Evolutionary conservation across 2,329 filamentous ascomycete genomes (phyloP), one percentile per base, ranked within the genome.

Genomic region (Elsinoe ampelina): DNA sequence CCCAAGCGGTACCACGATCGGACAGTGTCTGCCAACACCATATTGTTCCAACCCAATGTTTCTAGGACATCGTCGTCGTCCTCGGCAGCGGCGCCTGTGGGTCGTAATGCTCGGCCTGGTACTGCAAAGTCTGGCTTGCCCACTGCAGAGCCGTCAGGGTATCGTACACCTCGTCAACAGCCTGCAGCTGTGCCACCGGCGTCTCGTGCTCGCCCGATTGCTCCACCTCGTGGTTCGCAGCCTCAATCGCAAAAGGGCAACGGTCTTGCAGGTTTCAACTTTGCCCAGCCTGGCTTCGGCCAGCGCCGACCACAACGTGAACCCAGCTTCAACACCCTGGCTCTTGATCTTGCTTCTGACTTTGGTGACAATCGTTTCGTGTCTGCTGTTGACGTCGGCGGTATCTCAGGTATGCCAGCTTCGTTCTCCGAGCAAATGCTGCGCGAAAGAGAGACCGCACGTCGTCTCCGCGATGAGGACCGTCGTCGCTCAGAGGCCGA

Each of bases 11-110:
- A 32, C 3, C 90, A 95, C 64, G 79, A 73, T 57, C 85, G 90
- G 36, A 90, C 89, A 11, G 69, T 86, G 3, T 95, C 91, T 0
- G 86, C 83, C 17, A 89, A 85, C 63, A 95, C 91, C 0, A 90
- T 95, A 55, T 75, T 95, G 1, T 95, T 87, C 71, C 90, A 87
- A 34, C 90, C 90, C 0, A 74, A 82, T 32, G 73, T 62, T 4
- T 51, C 55, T 5, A 63, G 63, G 70, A 65, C 73, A 38, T 55
- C 55, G n/a, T 59, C 59, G 5, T 59, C 58, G 6, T 54, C 59
- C 2, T 58, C 58, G 1, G 58, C 51, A 32, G 26, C 39, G 42
- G 47, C 13, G 2, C 48, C 43, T 17, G 11, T 26, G 12, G 45
- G 30, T 10, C 39, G 47, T 26, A 19, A 55, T 12, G 55, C 60